phyloP scores from a whole-genome alignment of 73 alveolate species.

The Stentor coeruleus region DNA sequence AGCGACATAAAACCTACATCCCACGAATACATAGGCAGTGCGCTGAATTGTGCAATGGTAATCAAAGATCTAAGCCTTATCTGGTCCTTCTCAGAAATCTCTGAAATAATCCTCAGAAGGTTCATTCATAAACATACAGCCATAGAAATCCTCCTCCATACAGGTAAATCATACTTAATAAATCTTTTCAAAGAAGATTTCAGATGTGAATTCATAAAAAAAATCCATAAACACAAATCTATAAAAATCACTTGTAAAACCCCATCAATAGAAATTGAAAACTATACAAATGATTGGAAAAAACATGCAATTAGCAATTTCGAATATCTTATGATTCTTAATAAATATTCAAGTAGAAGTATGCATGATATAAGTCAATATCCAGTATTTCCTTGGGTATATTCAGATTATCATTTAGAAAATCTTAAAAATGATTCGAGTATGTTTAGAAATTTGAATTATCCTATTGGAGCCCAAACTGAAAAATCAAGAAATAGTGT shows the following conservation, averaged over 20 bases:
- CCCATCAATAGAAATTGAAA: conserved; percentile 32
- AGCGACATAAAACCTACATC: neutral
- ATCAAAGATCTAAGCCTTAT: neutral
- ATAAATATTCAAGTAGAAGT: conserved; percentile 82
- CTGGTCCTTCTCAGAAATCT: conserved; percentile 17
- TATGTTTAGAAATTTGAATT: conserved; percentile 63
- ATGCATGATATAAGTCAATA: conserved; percentile 89
- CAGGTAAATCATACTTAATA: conserved; percentile 36
- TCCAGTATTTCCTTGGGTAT: conserved; percentile 98
- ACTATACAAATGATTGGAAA: conserved; percentile 19
- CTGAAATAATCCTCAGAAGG: conserved; percentile 39
- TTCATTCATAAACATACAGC: conserved; percentile 43
- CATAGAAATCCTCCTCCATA: conserved; percentile 37
- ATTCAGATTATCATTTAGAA: conserved; percentile 63
- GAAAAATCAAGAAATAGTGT: conserved; percentile 55
- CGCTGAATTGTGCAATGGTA: neutral
- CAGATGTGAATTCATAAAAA: conserved; percentile 22
- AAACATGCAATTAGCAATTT: conserved; percentile 84
- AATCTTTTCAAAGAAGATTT: conserved; percentile 35
- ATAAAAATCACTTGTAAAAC: neutral
- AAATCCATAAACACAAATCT: neutral
- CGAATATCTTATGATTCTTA: conserved; percentile 86
- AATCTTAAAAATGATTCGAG: conserved; percentile 58
- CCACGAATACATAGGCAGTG: neutral
- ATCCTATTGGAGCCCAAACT: conserved; percentile 87